Base-by-base conservation (phyloP, 768 basidiomycete species). In the Tubosaeta brunneosetosa region DNA sequence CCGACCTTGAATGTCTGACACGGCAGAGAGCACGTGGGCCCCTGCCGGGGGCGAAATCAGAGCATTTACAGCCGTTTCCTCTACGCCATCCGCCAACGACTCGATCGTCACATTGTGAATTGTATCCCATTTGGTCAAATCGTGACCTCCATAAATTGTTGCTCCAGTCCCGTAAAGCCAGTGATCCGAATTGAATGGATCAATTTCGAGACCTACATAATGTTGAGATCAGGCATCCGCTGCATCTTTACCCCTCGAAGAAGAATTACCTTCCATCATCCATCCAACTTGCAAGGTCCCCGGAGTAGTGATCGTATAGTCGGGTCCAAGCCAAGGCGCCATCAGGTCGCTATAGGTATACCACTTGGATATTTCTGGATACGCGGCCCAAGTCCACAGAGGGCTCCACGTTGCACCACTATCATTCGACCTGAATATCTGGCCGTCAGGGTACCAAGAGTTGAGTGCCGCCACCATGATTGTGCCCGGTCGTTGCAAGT, bases 91-190 rank as follows among this genome's bases (percentile, higher is more conserved):
- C 1, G 84, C 84, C 31, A 84, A 68, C 0, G 80, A 79, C 45
- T 79, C 72, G 49, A 86, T 67, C 0, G 82, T 79, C 25, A 86
- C 56, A 51, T 82, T 84, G 62, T 77, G 83, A 3, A 58, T 60
- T 0, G 76, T 73, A 60, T 85, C 84, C 84, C 84, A 86, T 50
- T 75, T 72, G 26, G 73, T 70, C 33, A 83, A 66, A 55, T 84
- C 79, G 47, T 73, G 77, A 6, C 82, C 80, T 9, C 84, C 84
- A 41, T 82, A 79, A 36, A 86, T 74, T 4, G 84, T 85, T 13
- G 71, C 76, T 26, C 85, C 84, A 14, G 85, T 86, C n/a, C 85
- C 83, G 63, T 85, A 85, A 17, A 86, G 67, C 80, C 82, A 84
- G 62, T 85, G 83, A 60, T 85, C 78, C 1, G 80, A 82, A 62